Base-by-base conservation (phyloP, 192 early-diverging fungal species). In the Irineochytrium annulatum region DNA sequence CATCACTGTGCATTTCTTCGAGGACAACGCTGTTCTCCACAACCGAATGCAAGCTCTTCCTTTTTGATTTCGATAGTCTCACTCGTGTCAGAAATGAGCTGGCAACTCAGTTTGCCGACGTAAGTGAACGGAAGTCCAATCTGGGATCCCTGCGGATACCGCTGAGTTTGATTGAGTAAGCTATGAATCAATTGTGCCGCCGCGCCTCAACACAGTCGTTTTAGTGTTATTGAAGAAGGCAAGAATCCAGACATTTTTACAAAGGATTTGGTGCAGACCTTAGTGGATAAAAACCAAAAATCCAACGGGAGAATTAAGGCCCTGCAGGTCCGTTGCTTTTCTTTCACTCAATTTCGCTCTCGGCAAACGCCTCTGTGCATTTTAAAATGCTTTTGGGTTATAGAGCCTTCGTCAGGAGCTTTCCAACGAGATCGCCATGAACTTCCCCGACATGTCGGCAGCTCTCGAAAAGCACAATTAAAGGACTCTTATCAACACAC, bases 201-300 rank as follows among this genome's bases (percentile, higher is more conserved):
- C n/a, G 37, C 37, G 11, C 8, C 11, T 41, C 37, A 13, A 41
- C 8, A 8, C n/a, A n/a, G 37, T 41, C 8, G n/a, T n/a, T n/a
- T 14, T 37, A 71, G 69, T 17, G 49, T 62, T 35, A 68, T 77
- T 32, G 76, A 78, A 28, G 54, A 29, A 3, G 73, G 73, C 13
- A 34, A 45, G 4, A 78, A 76, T 43, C 77, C 77, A 2, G 68
- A 70, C 34, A 32, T 57, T 1, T 61, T 57, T 34, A 41, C 57
- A 16, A 48, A 63, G 28, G 59, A 73, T 29, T 53, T 64, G 26
- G 34, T 64, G 16, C 72, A 73, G 35, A 57, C 71, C 14, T 52
- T 78, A 6, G 63, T 67, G 27, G 77, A 78, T 46, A 78, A 76
- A 58, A 78, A 75, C 44, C 77, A 78, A 59, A 74, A 76, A 53